Evolutionary conservation across 140 eudicot species (phyloP), one percentile per base, ranked within the genome.

Genomic region (Flaveria floridana): DNA sequence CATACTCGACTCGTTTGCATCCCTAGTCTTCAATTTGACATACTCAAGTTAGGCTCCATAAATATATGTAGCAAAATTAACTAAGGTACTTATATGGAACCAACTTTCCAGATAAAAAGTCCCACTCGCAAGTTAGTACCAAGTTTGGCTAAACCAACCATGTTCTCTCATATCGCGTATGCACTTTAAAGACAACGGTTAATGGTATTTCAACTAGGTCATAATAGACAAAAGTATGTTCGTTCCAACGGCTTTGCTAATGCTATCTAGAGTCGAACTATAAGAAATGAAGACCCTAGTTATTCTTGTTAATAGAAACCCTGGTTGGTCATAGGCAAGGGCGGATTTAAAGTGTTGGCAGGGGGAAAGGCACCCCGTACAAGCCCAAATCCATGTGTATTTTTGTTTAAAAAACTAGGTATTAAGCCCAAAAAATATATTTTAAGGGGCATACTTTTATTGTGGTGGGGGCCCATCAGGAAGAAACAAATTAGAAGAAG

Each of bases 121-220:
- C 50, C 16, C 6, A 11, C n/a, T 47, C 61, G 0, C 23, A 55
- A 56, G 28, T 20, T 56, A 56, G 64, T 56, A 20, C 34, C 28
- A 56, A 56, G 64, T 56, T 20, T 56, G 64, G 15, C 64, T 7
- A 20, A 56, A 20, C 30, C 64, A 56, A 56, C 13, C 64, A 56
- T 19, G 64, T 20, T 56, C 28, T 2, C 13, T 56, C 26, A 20
- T 56, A 19, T 19, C 10, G 15, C 10, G 5, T 20, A 56, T 56
- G 13, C 30, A 19, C 64, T 53, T 53, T 53, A 6, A 53, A 5
- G 23, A 19, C n/a, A 28, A 4, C 0, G 2, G 20, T 53, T 14
- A 4, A 6, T 57, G 11, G 64, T 57, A 28, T 57, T 57, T 48
- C 14, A 48, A 48, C 16, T 48, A 0, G 55, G 3, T 48, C 18